phyloP scores from a whole-genome alignment of 2,329 filamentous ascomycete genomes.

The Colletotrichum lupini region DNA sequence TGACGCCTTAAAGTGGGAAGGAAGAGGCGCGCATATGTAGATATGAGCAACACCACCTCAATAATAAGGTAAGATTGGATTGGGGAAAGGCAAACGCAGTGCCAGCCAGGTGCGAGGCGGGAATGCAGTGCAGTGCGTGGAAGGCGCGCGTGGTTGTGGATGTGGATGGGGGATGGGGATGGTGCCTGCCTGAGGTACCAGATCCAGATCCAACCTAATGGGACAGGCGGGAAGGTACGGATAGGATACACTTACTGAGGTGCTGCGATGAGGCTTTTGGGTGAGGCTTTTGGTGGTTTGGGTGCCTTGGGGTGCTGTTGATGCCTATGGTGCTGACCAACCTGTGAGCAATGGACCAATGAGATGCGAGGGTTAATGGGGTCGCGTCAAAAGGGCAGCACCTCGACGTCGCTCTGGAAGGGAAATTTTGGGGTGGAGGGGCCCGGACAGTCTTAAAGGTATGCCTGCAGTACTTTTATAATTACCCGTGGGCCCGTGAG shows the following conservation, averaged over 20 bases:
- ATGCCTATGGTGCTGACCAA: constrained; percentile 19
- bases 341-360: constrained; percentile 10
- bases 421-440: constrained; percentile 37
- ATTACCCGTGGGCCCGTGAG: constrained; percentile 36
- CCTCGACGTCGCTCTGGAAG: constrained; percentile 35
- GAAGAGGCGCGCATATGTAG: constrained; percentile 13
- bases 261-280: neutral
- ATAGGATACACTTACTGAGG: neutral
- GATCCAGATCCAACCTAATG: too few relatives aligned
- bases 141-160: neutral
- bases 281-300: constrained; percentile 1
- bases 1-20: constrained; percentile 12
- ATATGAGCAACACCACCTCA: neutral
- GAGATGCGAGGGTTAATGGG: constrained; percentile 13
- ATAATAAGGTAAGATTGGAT: neutral
- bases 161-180: neutral
- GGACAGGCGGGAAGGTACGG: neutral
- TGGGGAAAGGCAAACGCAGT: constrained; percentile 9
- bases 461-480: constrained; percentile 38
- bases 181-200: constrained; percentile 20
- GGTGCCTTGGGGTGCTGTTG: constrained; percentile 4
- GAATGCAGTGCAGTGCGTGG: constrained; percentile 28
- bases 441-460: constrained; percentile 36
- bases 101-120: constrained; percentile 31
- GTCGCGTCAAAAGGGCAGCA: constrained; percentile 30